Percentiles rank a stretch among this genome's conserved stretches.
phyloP scores from a whole-genome alignment of 2,329 filamentous ascomycete species.

The Simplicillium sp. region DNA sequence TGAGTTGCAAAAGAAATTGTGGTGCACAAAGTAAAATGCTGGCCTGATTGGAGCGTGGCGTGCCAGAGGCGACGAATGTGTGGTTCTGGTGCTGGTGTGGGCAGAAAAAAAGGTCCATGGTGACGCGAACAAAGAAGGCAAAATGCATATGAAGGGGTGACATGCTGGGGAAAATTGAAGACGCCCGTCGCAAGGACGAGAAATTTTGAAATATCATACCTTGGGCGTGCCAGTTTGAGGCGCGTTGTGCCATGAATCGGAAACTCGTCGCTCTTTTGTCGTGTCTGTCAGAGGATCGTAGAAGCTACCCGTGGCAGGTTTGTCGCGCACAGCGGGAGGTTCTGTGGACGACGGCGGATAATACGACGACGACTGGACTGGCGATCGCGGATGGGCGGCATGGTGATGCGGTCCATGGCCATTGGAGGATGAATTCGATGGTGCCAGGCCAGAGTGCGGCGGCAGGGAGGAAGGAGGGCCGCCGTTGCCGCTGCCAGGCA shows the following conservation, averaged over 20 bases:
- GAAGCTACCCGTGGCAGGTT: conserved; percentile 33
- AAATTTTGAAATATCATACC: conserved; percentile 23
- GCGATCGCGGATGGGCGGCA: conserved; percentile 26
- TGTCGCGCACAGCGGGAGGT: conserved; percentile 25
- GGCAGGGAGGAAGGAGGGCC: conserved; percentile 5
- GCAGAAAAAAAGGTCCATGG: too few species aligned
- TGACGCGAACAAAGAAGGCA: conserved; percentile 1
- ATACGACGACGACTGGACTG: conserved; percentile 33
- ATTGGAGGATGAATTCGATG: conserved; percentile 6
- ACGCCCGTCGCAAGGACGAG: too few species aligned
- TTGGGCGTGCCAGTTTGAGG: conserved; percentile 34
- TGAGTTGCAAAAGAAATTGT: conserved; percentile 1
- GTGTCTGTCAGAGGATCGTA: conserved; percentile 46
- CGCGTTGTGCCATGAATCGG: conserved; percentile 38
- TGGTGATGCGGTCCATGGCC: conserved; percentile 9
- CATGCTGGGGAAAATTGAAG: conserved; percentile 8
- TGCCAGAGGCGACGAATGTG: neutral
- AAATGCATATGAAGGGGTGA: conserved; percentile 4
- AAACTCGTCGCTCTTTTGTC: conserved; percentile 34
- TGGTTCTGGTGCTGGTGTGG: neutral
- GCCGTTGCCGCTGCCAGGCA: conserved; percentile 2
- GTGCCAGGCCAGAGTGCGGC: conserved; percentile 1
- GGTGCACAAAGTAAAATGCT: neutral
- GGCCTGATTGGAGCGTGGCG: neutral
- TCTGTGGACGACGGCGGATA: conserved; percentile 20